These are phyloP conservation scores for Rehmannia glutinosa DNA, from an alignment of 257 asterid genomes.

Conservation along the genomic window DNA sequence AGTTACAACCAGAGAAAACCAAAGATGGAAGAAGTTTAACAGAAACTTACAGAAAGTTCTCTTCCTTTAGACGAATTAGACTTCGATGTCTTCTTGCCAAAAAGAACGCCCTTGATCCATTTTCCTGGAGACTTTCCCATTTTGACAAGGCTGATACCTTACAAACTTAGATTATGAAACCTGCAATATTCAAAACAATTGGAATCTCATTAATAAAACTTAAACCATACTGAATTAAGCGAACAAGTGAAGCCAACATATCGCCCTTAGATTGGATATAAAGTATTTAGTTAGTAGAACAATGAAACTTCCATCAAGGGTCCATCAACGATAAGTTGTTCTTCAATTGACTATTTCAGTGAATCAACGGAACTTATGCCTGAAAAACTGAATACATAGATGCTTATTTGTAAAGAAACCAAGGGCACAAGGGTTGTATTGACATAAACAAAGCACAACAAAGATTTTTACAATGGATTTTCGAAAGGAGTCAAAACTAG, in stretches of 20 bases:
- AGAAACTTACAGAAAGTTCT: conserved; percentile 23
- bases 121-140: conserved; percentile 79
- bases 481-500: too few species aligned
- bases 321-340: not conserved
- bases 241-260: not conserved
- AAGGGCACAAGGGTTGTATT: too few species aligned
- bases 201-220: not conserved
- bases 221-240: not conserved
- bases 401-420: too few species aligned
- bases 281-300: not conserved
- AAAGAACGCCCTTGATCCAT: conserved; percentile 54
- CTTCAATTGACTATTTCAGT: too few species aligned
- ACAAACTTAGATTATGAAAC: not conserved
- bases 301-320: not conserved
- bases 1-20: not conserved
- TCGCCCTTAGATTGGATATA: not conserved
- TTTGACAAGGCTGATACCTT: not conserved
- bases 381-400: too few species aligned
- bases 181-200: conserved; percentile 1
- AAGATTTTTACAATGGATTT: too few species aligned
- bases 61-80: conserved; percentile 36
- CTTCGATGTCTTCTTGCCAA: conserved; percentile 44
- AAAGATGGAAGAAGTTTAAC: not conserved
- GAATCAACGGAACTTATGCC: too few species aligned
- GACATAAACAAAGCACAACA: too few species aligned